A percentile compares a stretch with the other conserved stretches of the same genome.
Evolutionary conservation across 306 rosid species (phyloP).

Genomic region (Oxytropis ochrocephala): DNA sequence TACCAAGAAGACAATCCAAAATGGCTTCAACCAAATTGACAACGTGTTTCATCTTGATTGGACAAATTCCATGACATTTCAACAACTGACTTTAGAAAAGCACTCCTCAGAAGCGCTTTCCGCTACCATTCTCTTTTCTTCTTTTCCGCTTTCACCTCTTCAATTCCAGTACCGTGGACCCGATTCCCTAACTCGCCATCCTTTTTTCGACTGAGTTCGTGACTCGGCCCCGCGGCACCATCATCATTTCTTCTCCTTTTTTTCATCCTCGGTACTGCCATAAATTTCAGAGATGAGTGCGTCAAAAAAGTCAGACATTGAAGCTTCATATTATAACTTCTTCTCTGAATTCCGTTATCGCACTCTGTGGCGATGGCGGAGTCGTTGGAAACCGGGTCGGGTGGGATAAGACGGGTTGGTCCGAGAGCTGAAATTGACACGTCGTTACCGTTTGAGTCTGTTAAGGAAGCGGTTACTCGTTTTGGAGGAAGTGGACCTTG

Average conservation of each 20-base stretch:
- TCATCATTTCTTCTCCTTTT: conserved; percentile 39
- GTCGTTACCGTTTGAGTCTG: conserved; percentile 81
- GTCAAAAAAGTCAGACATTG: conserved; percentile 27
- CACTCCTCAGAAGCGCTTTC: not conserved
- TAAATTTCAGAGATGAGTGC: conserved; percentile 40
- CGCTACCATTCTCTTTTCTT: not conserved
- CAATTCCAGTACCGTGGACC: conserved; percentile 27
- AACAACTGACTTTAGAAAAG: not conserved
- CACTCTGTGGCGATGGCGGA: conserved; percentile 40
- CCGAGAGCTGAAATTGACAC: conserved; percentile 86
- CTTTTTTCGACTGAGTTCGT: conserved; percentile 33
- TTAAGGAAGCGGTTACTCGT: conserved; percentile 87
- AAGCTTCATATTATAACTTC: conserved; percentile 19
- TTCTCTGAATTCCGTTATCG: conserved; percentile 8
- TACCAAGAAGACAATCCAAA: not conserved
- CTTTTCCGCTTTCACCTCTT: conserved; percentile 13
- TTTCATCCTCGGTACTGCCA: conserved; percentile 48
- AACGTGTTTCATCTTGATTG: conserved; percentile 1
- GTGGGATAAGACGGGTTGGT: conserved; percentile 49
- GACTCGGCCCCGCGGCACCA: conserved; percentile 54
- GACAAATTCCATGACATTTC: not conserved
- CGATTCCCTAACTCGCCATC: conserved; percentile 24
- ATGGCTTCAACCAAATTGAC: not conserved
- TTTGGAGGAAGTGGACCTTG: conserved; percentile 78
- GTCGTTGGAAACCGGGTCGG: conserved; percentile 10